These are phyloP conservation scores for Heimioporus sp. DNA, from an alignment of 768 basidiomycete genomes.

Conservation along the genomic window DNA sequence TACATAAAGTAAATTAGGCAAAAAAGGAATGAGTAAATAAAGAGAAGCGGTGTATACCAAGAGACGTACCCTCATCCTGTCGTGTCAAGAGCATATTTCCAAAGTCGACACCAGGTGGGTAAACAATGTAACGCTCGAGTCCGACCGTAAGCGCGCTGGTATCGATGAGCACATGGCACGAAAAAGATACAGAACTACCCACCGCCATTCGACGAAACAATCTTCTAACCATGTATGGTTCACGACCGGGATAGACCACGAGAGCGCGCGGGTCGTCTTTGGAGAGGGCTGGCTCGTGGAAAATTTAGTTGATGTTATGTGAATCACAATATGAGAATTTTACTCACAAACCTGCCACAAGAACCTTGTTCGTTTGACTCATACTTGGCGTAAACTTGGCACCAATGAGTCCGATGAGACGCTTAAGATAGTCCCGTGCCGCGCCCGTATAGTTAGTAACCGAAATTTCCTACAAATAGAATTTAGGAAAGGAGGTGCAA, in stretches of 20 bases:
- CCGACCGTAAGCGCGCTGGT: constrained; percentile 53
- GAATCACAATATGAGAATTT: background rate
- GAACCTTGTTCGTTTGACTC: constrained; percentile 70
- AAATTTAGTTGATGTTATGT: background rate
- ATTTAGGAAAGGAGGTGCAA: background rate
- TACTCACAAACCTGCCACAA: constrained; percentile 82
- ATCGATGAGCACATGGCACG: background rate
- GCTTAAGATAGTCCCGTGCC: constrained; percentile 84
- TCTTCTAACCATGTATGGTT: constrained; percentile 94
- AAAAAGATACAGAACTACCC: background rate
- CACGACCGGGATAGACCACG: constrained; percentile 84
- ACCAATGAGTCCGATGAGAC: constrained; percentile 73
- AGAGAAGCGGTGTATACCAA: background rate
- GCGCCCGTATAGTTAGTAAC: constrained; percentile 89
- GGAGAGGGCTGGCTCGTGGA: constrained; percentile 34
- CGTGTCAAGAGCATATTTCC: constrained; percentile 35
- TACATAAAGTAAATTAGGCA: no score
- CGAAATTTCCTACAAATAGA: constrained; percentile 59
- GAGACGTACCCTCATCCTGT: constrained; percentile 14
- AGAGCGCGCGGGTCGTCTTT: constrained; percentile 71
- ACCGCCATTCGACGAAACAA: constrained; percentile 78
- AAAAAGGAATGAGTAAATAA: background rate
- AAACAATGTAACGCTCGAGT: constrained; percentile 64
- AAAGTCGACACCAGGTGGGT: constrained; percentile 69
- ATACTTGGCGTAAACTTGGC: constrained; percentile 82